Conservation (phyloP, 2,329 filamentous ascomycete species). For the Hymenoscyphus albidus region DNA sequence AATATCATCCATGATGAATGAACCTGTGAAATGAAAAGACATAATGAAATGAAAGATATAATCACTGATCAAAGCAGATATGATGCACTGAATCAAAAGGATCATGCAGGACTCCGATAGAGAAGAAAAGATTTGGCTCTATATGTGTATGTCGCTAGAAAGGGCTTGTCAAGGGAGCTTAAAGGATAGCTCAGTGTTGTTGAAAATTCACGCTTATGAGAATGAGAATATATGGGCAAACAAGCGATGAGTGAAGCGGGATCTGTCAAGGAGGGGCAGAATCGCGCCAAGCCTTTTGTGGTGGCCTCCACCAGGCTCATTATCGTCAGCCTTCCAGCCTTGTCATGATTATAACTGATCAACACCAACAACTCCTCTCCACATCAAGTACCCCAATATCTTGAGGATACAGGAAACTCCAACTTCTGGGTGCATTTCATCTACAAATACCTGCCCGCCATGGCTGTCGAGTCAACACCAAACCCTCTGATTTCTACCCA, state of each 20-base stretch:
- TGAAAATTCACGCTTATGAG: too few relatives aligned
- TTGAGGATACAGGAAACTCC: neutral
- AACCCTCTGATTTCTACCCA: slow-evolving; percentile 63
- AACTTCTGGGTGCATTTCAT: neutral
- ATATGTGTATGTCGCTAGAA: too few relatives aligned
- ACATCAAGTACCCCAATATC: neutral
- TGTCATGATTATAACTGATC: neutral
- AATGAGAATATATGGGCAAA: neutral
- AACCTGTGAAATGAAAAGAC: neutral
- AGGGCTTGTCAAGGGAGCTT: too few relatives aligned
- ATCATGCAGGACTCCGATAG: neutral
- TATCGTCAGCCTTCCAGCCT: neutral
- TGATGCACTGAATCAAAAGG: neutral
- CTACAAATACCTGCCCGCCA: slow-evolving; percentile 32
- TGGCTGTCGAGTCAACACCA: slow-evolving; percentile 41
- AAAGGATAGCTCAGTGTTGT: neutral
- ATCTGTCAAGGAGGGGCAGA: neutral
- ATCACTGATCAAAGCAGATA: neutral
- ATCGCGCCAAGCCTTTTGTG: neutral
- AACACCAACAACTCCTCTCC: neutral
- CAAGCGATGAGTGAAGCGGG: neutral
- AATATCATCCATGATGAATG: neutral
- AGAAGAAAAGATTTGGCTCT: neutral
- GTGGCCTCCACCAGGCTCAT: neutral
- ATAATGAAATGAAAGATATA: neutral